Evolutionary conservation across 2,329 filamentous ascomycete genomes (phyloP).

Genomic region (Pestalotiopsis sp.): DNA sequence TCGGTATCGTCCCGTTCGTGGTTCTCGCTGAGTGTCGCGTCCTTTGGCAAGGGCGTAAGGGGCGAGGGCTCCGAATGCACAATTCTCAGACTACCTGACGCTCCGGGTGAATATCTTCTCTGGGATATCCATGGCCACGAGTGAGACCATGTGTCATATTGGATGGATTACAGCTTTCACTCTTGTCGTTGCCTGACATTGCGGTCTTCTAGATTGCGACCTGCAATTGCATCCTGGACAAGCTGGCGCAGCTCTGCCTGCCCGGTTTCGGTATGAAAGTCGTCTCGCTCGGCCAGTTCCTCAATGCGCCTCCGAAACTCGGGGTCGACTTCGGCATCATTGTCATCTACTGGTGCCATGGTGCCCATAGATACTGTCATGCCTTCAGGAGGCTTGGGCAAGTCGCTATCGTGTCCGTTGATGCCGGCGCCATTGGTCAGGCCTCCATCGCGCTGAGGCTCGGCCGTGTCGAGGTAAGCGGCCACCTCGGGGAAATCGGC

Average conservation of each 20-base stretch:
- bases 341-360: constrained; percentile 65
- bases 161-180: constrained; percentile 38
- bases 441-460: constrained; percentile 29
- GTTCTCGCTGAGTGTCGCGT: constrained; percentile 58
- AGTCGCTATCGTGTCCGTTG: constrained; percentile 24
- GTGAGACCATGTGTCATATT: constrained; percentile 27
- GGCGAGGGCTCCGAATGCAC: constrained; percentile 53
- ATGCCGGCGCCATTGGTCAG: constrained; percentile 31
- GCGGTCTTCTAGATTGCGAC: constrained; percentile 64
- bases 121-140: constrained; percentile 60
- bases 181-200: constrained; percentile 66
- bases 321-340: constrained; percentile 70
- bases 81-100: constrained; percentile 53
- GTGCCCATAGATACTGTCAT: constrained; percentile 78
- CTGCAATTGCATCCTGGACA: constrained; percentile 78
- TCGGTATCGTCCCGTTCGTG: constrained; percentile 49
- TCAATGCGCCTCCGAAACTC: constrained; percentile 88
- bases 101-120: constrained; percentile 57
- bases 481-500: constrained; percentile 77
- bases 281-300: constrained; percentile 79
- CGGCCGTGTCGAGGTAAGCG: constrained; percentile 62
- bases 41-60: constrained; percentile 49
- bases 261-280: constrained; percentile 80
- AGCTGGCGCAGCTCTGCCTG: constrained; percentile 79
- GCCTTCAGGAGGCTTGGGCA: constrained; percentile 73